Percentiles rank a stretch among this genome's conserved stretches.
Evolutionary conservation across 208 protist species (phyloP).

Genomic region (Wallacemonas rigidus): DNA sequence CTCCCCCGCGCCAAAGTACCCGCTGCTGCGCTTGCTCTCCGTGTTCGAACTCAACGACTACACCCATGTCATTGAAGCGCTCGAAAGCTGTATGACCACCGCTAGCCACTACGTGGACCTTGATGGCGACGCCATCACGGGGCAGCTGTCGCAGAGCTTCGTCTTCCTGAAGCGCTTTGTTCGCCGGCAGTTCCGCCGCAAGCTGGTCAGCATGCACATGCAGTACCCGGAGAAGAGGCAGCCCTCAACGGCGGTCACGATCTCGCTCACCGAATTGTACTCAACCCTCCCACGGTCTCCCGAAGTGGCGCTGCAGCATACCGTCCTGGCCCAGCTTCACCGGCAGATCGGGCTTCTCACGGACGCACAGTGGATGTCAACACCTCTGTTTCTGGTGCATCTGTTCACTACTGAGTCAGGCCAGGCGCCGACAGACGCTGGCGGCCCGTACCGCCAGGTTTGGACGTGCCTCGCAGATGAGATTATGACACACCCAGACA

Average conservation of each 20-base stretch:
- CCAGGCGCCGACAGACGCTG: constrained; percentile 85
- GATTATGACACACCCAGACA: constrained; percentile 88
- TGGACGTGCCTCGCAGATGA: constrained; percentile 89
- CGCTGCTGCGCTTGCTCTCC: constrained; percentile 41
- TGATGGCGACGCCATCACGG: constrained; percentile 67
- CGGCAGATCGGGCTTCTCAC: constrained; percentile 83
- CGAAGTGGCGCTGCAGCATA: constrained; percentile 78
- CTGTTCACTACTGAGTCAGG: constrained; percentile 76
- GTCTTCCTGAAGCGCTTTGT: constrained; percentile 85
- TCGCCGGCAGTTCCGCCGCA: constrained; percentile 71
- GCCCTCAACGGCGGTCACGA: constrained; percentile 53
- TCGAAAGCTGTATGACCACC: constrained; percentile 90
- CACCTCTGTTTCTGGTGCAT: constrained; percentile 85
- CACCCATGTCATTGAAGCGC: constrained; percentile 69
- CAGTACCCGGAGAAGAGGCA: constrained; percentile 51
- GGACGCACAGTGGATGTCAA: constrained; percentile 55
- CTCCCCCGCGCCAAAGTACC: constrained; percentile 38
- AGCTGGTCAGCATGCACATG: constrained; percentile 70
- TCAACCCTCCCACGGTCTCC: constrained; percentile 71
- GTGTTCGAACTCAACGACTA: constrained; percentile 40
- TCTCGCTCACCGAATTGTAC: constrained; percentile 76
- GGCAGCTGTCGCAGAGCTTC: constrained; percentile 73
- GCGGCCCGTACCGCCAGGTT: constrained; percentile 88
- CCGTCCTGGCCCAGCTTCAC: constrained; percentile 85
- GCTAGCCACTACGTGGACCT: constrained; percentile 87